Conservation (phyloP, 192 early-diverging fungal genomes). For the Coemansia sp. region DNA sequence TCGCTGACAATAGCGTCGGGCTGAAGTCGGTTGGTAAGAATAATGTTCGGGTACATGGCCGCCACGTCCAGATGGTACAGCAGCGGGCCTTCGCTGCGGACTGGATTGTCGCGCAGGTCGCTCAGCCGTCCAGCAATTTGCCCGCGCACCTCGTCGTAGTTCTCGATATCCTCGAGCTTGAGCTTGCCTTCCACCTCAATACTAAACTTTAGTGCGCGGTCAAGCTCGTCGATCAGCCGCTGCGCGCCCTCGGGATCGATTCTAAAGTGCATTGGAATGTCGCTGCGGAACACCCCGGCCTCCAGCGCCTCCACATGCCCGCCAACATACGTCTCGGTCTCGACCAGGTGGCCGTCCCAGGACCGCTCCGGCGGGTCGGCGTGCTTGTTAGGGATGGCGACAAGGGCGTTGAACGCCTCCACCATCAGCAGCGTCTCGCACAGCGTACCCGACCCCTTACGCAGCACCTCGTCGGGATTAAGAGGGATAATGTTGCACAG, state of each 20-base stretch:
- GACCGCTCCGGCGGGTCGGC: slow-evolving; percentile 69
- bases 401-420: slow-evolving; percentile 78
- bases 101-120: slow-evolving; percentile 76
- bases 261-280: slow-evolving; percentile 82
- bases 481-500: slow-evolving; percentile 98
- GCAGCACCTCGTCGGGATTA: slow-evolving; percentile 92
- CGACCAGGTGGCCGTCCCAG: slow-evolving; percentile 84
- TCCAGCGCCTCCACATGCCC: slow-evolving; percentile 99
- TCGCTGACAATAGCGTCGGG: slow-evolving; percentile 94
- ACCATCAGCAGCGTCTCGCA: slow-evolving; percentile 98
- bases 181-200: slow-evolving; percentile 79
- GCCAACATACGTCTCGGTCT: slow-evolving; percentile 96
- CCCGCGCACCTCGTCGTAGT: slow-evolving; percentile 80
- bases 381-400: slow-evolving; percentile 98
- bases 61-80: slow-evolving; percentile 99
- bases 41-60: slow-evolving; percentile 99
- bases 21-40: slow-evolving; percentile 95
- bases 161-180: slow-evolving; percentile 70
- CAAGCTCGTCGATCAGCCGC: slow-evolving; percentile 85
- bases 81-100: slow-evolving; percentile 70
- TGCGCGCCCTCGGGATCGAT: slow-evolving; percentile 73
- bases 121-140: slow-evolving; percentile 62
- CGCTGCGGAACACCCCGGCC: slow-evolving; percentile 94
- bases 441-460: slow-evolving; percentile 93
- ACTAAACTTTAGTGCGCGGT: slow-evolving; percentile 84